A percentile compares a stretch with the other conserved stretches of the same genome.
These are phyloP conservation scores for Umbellularia californica DNA, from an alignment of 164 flowering plant species.

Conservation along the genomic window DNA sequence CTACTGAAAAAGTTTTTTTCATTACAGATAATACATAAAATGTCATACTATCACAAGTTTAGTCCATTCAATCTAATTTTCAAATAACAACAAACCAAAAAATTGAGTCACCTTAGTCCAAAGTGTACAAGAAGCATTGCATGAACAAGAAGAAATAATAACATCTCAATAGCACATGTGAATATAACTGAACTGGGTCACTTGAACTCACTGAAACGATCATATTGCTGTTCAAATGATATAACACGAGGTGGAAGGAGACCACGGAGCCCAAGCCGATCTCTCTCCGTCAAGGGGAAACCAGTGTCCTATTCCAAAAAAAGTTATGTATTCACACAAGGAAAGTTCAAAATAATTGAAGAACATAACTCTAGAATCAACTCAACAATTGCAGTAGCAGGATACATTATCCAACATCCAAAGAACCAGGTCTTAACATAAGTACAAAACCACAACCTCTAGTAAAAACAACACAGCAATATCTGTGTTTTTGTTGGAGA, in stretches of 20 bases:
- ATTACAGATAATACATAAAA: no score
- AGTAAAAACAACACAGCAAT: no score
- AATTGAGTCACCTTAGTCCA: not conserved
- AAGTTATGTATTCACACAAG: not conserved
- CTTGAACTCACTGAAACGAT: conserved; percentile 74
- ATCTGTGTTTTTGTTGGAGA: no score
- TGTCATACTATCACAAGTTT: not conserved
- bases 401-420: not conserved
- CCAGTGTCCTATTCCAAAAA: conserved; percentile 78
- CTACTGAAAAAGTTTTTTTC: not conserved
- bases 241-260: conserved; percentile 96
- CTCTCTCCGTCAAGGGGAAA: conserved; percentile 91
- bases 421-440: not conserved
- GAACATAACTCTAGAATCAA: not conserved
- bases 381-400: not conserved
- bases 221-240: conserved; percentile 95
- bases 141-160: not conserved
- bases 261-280: conserved; percentile 96
- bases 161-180: not conserved
- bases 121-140: not conserved
- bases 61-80: not conserved
- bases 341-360: not conserved
- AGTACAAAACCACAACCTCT: no score
- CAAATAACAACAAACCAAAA: no score
- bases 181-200: not conserved